Evolutionary conservation across 2,329 filamentous ascomycete species (phyloP).

Genomic region (Aspergillus hiratsukae): DNA sequence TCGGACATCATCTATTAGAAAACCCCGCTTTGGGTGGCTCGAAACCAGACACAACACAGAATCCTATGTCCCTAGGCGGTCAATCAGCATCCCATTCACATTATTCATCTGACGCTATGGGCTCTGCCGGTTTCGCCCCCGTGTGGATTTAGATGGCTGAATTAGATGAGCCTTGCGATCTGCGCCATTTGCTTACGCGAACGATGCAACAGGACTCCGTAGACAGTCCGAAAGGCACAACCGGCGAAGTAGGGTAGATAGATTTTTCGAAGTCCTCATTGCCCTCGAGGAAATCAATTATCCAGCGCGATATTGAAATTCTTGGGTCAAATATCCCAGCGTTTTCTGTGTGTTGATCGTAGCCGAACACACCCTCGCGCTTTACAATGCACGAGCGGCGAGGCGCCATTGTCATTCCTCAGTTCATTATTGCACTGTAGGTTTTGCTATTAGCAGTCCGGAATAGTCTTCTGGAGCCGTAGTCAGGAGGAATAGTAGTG

Average conservation of each 20-base stretch:
- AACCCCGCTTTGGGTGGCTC: neutral
- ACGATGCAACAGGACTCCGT: neutral
- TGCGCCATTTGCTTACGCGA: neutral
- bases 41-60: neutral
- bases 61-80: neutral
- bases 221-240: neutral
- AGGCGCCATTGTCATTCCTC: neutral
- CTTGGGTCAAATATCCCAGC: neutral
- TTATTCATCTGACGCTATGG: neutral
- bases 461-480: neutral
- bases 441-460: neutral
- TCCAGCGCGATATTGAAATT: neutral
- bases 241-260: neutral
- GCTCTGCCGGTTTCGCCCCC: slow-evolving; percentile 2
- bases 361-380: neutral
- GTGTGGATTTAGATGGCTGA: neutral
- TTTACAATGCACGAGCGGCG: neutral
- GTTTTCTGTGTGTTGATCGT: neutral
- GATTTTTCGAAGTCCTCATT: neutral
- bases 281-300: neutral
- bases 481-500: neutral
- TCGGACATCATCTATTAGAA: neutral
- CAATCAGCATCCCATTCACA: neutral
- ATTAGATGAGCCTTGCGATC: slow-evolving; percentile 8
- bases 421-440: neutral